phyloP scores from a whole-genome alignment of 1,139 yeast species.

The Saccharomyces uvarum region DNA sequence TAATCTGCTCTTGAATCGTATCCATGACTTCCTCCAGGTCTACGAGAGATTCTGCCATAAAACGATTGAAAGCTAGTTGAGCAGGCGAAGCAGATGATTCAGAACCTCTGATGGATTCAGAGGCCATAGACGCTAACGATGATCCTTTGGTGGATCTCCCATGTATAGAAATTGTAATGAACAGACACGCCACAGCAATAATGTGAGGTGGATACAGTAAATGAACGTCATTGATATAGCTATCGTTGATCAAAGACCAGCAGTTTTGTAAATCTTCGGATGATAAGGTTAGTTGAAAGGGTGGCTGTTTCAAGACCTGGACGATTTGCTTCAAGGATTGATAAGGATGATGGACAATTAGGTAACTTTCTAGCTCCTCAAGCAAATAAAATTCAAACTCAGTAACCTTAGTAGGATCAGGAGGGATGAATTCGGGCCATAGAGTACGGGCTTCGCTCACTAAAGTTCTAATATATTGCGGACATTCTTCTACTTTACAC shows the following conservation, averaged over 20 bases:
- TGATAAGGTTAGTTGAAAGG: constrained; percentile 26
- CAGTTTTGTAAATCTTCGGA: constrained; percentile 73
- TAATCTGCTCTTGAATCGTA: constrained; percentile 72
- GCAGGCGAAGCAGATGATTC: background rate
- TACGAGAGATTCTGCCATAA: constrained; percentile 67
- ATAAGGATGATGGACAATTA: constrained; percentile 87
- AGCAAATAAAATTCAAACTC: constrained; percentile 91
- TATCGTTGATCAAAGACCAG: constrained; percentile 87
- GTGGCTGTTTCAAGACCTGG: constrained; percentile 37
- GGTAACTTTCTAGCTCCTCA: constrained; percentile 76
- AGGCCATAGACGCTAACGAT: background rate
- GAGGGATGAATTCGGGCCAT: constrained; percentile 94
- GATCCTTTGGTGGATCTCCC: constrained; percentile 12
- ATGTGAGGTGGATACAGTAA: constrained; percentile 82
- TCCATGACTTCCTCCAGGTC: constrained; percentile 71
- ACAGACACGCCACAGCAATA: constrained; percentile 73
- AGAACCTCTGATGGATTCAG: background rate
- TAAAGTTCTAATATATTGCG: constrained; percentile 82
- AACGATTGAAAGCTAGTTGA: constrained; percentile 44
- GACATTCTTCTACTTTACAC: constrained; percentile 90
- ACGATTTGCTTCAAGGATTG: constrained; percentile 57
- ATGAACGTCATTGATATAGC: constrained; percentile 80
- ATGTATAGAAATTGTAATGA: constrained; percentile 25
- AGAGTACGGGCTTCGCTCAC: constrained; percentile 77
- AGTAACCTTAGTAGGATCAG: constrained; percentile 86